Evolutionary conservation across 805 yeast genomes (phyloP).

Genomic region (Komagataella populi): DNA sequence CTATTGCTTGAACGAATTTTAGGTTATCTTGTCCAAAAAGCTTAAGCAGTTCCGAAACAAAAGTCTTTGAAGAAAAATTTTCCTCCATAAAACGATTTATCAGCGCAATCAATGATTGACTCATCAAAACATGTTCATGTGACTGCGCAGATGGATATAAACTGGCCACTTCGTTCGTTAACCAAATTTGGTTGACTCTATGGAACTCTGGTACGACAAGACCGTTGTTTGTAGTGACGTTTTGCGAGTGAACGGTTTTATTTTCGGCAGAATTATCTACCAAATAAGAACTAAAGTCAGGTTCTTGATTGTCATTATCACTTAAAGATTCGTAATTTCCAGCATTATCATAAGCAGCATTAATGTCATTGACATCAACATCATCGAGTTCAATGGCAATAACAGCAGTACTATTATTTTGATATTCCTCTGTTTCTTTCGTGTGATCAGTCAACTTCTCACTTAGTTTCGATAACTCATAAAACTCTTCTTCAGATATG

Average conservation of each 20-base stretch:
- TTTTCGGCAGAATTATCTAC: slow-evolving; percentile 2
- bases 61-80: neutral
- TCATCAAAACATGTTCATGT: neutral
- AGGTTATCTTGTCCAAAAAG: neutral
- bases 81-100: neutral
- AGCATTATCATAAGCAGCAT: slow-evolving; percentile 13
- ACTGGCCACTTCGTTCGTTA: neutral
- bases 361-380: slow-evolving; percentile 12
- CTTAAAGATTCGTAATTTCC: slow-evolving; percentile 13
- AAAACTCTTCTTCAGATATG: slow-evolving; percentile 29
- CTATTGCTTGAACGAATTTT: neutral
- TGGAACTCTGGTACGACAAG: neutral
- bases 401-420: slow-evolving; percentile 22
- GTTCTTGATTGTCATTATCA: slow-evolving; percentile 10
- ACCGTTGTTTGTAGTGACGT: neutral
- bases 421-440: slow-evolving; percentile 5
- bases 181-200: neutral
- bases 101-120: neutral
- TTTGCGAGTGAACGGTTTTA: neutral
- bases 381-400: slow-evolving; percentile 29
- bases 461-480: slow-evolving; percentile 28
- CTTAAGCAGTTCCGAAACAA: neutral
- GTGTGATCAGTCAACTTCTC: slow-evolving; percentile 38
- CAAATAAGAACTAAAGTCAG: slow-evolving; percentile 3
- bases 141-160: neutral